A percentile compares a stretch with the other conserved stretches of the same genome.
Evolutionary conservation across 768 basidiomycete genomes (phyloP).

Genomic region (Russula abietina): DNA sequence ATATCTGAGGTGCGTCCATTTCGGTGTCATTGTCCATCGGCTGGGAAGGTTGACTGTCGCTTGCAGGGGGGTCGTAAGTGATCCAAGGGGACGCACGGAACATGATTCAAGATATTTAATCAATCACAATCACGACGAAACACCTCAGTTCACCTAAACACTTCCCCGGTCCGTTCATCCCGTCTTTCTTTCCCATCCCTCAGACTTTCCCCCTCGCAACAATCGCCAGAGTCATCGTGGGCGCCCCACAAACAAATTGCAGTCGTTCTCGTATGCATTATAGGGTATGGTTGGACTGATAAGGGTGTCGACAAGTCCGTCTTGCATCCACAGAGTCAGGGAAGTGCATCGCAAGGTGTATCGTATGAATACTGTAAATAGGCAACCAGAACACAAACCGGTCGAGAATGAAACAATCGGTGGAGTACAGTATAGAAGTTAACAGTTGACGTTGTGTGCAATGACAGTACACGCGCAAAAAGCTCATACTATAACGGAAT

Average conservation of each 20-base stretch:
- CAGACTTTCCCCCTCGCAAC: too few species aligned
- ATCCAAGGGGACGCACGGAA: slow-evolving; percentile 64
- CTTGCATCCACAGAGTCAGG: slow-evolving; percentile 28
- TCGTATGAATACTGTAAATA: slow-evolving; percentile 62
- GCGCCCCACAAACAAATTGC: too few species aligned
- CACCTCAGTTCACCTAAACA: neutral
- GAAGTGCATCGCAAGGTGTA: too few species aligned
- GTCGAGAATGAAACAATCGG: neutral
- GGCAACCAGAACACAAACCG: slow-evolving; percentile 38
- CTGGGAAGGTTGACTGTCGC: slow-evolving; percentile 11
- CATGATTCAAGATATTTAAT: slow-evolving; percentile 28
- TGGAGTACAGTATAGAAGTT: slow-evolving; percentile 19
- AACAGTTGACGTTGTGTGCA: slow-evolving; percentile 64
- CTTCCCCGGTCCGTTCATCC: slow-evolving; percentile 18
- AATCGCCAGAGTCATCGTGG: too few species aligned
- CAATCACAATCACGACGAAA: neutral
- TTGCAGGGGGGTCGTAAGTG: slow-evolving; percentile 35
- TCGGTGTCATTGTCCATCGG: slow-evolving; percentile 40
- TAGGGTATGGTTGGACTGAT: too few species aligned
- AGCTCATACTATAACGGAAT: slow-evolving; percentile 37
- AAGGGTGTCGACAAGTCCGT: too few species aligned
- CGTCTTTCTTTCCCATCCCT: too few species aligned
- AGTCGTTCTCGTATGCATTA: too few species aligned
- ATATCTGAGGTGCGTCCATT: slow-evolving; percentile 82
- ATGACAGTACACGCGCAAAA: slow-evolving; percentile 58